Conservation (phyloP, 345 rosid genomes). For the Erucastrum elatum region DNA sequence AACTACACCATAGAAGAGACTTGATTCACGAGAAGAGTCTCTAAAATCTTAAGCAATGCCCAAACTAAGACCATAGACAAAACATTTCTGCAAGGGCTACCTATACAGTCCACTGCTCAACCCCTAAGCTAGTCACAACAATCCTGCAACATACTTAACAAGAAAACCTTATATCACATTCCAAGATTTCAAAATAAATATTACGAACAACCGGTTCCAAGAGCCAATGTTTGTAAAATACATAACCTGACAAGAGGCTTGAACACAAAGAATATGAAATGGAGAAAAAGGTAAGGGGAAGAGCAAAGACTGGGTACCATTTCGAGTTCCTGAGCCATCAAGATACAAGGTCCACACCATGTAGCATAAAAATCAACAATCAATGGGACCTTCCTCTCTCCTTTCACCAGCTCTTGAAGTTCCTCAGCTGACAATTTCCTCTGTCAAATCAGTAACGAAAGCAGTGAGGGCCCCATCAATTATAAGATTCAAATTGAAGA, state of each 20-base stretch:
- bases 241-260: not conserved
- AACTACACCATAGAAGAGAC: not conserved
- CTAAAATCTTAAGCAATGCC: not conserved
- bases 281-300: not conserved
- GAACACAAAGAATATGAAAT: not conserved
- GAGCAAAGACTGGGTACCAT: slow-evolving; percentile 47
- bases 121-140: not conserved
- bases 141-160: not conserved
- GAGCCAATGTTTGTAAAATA: not conserved
- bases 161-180: not conserved
- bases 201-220: not conserved
- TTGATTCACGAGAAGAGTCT: not conserved
- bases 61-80: slow-evolving; percentile 22
- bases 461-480: not conserved
- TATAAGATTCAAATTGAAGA: not conserved
- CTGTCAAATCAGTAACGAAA: slow-evolving; percentile 33
- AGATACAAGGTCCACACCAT: slow-evolving; percentile 96
- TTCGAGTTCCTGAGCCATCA: slow-evolving; percentile 95
- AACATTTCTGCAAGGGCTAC: too few relatives aligned
- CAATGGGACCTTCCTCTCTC: slow-evolving; percentile 73
- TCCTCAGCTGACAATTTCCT: slow-evolving; percentile 74
- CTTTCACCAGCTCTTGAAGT: slow-evolving; percentile 80
- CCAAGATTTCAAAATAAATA: not conserved
- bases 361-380: slow-evolving; percentile 93
- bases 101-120: not conserved